phyloP scores from a whole-genome alignment of 495 filamentous ascomycete genomes.

The Hypoxylon trugodes region DNA sequence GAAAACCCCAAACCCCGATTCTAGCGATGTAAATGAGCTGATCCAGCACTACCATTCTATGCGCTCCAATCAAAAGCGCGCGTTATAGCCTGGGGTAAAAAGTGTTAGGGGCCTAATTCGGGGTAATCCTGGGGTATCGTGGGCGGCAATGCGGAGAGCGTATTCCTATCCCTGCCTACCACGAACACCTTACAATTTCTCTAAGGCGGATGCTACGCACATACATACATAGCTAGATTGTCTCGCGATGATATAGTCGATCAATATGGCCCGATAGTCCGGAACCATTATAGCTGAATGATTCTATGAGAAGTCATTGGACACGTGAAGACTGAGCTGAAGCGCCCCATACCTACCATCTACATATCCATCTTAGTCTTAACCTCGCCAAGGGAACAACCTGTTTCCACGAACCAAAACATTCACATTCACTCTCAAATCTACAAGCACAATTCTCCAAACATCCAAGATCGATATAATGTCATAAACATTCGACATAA shows the following conservation, averaged over 20 bases:
- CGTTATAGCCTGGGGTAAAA: not conserved
- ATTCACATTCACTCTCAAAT: too few species aligned
- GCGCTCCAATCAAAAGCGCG: constrained; percentile 27
- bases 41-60: not conserved
- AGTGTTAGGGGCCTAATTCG: not conserved
- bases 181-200: not conserved
- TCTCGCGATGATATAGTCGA: too few species aligned
- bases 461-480: not conserved
- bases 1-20: too few species aligned
- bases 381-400: not conserved
- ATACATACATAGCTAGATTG: too few species aligned
- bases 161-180: too few species aligned
- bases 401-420: constrained; percentile 1
- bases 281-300: not conserved
- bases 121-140: constrained; percentile 27
- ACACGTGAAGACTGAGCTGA: constrained; percentile 6
- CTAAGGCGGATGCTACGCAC: not conserved
- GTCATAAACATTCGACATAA: not conserved
- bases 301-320: not conserved
- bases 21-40: not conserved
- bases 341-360: not conserved
- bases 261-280: not conserved
- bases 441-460: not conserved
- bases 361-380: constrained; percentile 2
- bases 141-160: constrained; percentile 25